These are phyloP conservation scores for Kodamaea sp. DNA, from an alignment of 1,139 yeast genomes.

Conservation along the genomic window DNA sequence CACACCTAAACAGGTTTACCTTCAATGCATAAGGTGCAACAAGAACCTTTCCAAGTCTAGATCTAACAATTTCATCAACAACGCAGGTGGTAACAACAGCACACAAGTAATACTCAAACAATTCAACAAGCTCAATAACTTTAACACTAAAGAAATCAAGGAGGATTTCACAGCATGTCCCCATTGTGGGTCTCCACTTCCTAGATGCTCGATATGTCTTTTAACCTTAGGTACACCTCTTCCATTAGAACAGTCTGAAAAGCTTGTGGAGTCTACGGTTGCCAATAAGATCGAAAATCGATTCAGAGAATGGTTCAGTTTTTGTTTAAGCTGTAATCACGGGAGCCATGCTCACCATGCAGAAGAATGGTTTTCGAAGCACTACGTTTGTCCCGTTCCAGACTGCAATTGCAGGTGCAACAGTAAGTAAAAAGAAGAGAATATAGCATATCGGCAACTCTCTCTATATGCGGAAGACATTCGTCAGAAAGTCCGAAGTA, in stretches of 20 bases:
- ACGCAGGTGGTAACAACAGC: conserved; percentile 15
- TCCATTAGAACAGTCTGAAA: conserved; percentile 36
- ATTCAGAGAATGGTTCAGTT: conserved; percentile 78
- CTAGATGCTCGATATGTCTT: conserved; percentile 88
- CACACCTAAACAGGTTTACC: conserved; percentile 71
- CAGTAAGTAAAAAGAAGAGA: conserved; percentile 40
- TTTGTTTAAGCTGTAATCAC: conserved; percentile 87
- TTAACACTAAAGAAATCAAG: conserved; percentile 18
- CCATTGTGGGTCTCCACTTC: conserved; percentile 86
- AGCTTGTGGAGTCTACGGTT: conserved; percentile 15
- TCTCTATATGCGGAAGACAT: no score
- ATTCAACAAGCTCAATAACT: conserved; percentile 33
- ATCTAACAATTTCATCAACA: conserved; percentile 7
- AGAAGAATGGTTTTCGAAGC: conserved; percentile 90
- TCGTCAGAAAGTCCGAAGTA: no score
- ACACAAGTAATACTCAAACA: conserved; percentile 38
- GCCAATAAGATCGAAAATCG: conserved; percentile 32
- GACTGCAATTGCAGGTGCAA: conserved; percentile 86
- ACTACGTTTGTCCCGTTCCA: conserved; percentile 89
- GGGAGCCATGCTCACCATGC: conserved; percentile 96
- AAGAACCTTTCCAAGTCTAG: conserved; percentile 53
- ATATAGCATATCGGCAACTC: no score
- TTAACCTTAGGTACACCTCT: conserved; percentile 77
- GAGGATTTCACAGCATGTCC: conserved; percentile 58
- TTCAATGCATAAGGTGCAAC: conserved; percentile 83